Base-by-base conservation (phyloP, 371 early-diverging fungal species). In the Mucor ambiguus region DNA sequence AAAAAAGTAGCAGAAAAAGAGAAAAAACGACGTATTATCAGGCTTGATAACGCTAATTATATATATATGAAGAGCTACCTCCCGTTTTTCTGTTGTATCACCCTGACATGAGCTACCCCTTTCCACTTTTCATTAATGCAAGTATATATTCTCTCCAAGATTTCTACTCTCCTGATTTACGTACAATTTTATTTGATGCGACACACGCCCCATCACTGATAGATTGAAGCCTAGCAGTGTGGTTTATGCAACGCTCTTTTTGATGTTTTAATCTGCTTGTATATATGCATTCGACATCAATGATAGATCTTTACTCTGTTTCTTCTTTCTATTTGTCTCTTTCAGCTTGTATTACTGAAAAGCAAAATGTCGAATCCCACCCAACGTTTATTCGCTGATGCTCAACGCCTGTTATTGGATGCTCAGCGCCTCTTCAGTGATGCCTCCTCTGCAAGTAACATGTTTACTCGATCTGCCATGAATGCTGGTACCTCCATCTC, bases 311-410 rank as follows among this genome's bases (percentile, higher is more conserved):
- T 26, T 29, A 30, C n/a, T 20, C 11, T 54, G 11, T 54, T 54
- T 10, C 16, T 33, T 8, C 6, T 16, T 16, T 20, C 28, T 52
- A 28, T 28, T 28, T 3, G 5, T 3, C 16, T 26, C 43, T n/a
- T n/a, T 6, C n/a, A 44, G 11, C 10, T 22, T 46, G n/a, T 8
- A 46, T 22, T 11, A n/a, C 20, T 46, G 22, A 1, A 22, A 46
- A 46, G 0, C n/a, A 20, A 46, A 0, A 46, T 20, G 46, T 22
- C 7, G 2, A 10, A 7, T 7, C 7, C 77, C 37, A 64, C 71
- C 32, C 67, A 71, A 41, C 73, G 73, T 33, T 37, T 82, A n/a
- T 68, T 79, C 20, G 62, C 71, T 48, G 69, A 70, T 32, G 44
- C 24, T 12, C 59, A 58, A 38, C 37, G 37, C 12, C 12, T 58